phyloP scores from a whole-genome alignment of 2,329 filamentous ascomycete genomes.

The Ophiobolus disseminans region DNA sequence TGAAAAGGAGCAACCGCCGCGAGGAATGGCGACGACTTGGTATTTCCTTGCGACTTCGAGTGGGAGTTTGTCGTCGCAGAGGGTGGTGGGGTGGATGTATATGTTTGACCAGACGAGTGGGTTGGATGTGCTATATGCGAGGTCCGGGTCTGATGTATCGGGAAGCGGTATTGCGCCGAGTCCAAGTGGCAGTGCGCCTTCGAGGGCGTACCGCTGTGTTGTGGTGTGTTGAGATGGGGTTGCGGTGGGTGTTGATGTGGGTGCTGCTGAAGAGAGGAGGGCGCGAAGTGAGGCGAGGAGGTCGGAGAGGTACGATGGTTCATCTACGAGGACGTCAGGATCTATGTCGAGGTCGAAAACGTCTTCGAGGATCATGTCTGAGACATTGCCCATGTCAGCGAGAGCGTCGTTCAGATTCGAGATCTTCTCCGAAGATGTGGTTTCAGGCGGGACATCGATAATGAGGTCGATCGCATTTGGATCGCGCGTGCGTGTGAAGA shows the following conservation, averaged over 20 bases:
- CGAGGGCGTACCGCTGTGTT: constrained; percentile 42
- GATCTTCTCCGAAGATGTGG: constrained; percentile 21
- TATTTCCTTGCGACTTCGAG: constrained; percentile 61
- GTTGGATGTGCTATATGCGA: constrained; percentile 31
- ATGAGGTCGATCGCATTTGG: constrained; percentile 75
- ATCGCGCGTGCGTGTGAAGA: constrained; percentile 81
- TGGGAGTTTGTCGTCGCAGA: constrained; percentile 67
- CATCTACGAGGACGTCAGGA: constrained; percentile 27
- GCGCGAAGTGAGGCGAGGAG: constrained; percentile 47
- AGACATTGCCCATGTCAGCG: constrained; percentile 32
- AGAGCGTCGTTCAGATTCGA: constrained; percentile 32
- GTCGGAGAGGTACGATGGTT: constrained; percentile 42
- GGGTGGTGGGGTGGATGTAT: constrained; percentile 70
- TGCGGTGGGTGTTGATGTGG: constrained; percentile 18
- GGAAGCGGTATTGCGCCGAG: constrained; percentile 74
- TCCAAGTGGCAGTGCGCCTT: constrained; percentile 63
- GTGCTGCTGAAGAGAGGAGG: constrained; percentile 37
- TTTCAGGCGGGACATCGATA: constrained; percentile 59
- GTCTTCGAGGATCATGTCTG: constrained; percentile 29
- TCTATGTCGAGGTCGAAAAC: constrained; percentile 35
- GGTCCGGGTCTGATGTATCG: constrained; percentile 57
- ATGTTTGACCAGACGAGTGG: constrained; percentile 72
- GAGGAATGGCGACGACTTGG: constrained; percentile 80
- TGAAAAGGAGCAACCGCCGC: constrained; percentile 85
- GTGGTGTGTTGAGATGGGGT: constrained; percentile 13